phyloP scores from a whole-genome alignment of 2,329 filamentous ascomycete species.

The Botrytis porri region DNA sequence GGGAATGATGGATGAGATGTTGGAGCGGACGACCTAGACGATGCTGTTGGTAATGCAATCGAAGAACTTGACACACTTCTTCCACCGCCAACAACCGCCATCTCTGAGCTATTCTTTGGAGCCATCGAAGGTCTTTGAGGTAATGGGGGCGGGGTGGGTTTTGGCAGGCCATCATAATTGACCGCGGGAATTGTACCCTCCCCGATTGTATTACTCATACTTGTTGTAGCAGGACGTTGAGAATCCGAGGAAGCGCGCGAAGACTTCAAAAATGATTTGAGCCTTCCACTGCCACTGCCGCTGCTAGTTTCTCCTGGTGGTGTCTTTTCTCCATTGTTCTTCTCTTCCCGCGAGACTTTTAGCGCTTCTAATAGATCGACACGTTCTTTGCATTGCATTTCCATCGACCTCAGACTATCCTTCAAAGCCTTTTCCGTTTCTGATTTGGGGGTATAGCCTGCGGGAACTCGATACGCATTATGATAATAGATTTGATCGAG shows the following conservation, averaged over 20 bases:
- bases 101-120: slow-evolving; percentile 51
- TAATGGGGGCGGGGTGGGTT: slow-evolving; percentile 53
- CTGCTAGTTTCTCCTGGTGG: slow-evolving; percentile 75
- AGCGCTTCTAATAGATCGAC: slow-evolving; percentile 85
- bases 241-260: slow-evolving; percentile 15
- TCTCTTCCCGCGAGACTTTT: slow-evolving; percentile 58
- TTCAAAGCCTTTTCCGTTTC: slow-evolving; percentile 82
- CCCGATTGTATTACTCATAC: slow-evolving; percentile 52
- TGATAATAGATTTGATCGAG: slow-evolving; percentile 87
- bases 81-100: slow-evolving; percentile 40
- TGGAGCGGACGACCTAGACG: slow-evolving; percentile 21
- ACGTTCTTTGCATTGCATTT: slow-evolving; percentile 89
- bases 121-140: slow-evolving; percentile 52
- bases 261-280: slow-evolving; percentile 17
- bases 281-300: slow-evolving; percentile 12
- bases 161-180: slow-evolving; percentile 77
- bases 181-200: slow-evolving; percentile 78
- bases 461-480: slow-evolving; percentile 70
- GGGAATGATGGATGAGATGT: slow-evolving; percentile 28
- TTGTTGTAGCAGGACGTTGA: neutral
- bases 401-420: slow-evolving; percentile 77
- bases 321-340: slow-evolving; percentile 69
- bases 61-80: slow-evolving; percentile 24
- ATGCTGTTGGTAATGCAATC: slow-evolving; percentile 22
- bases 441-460: slow-evolving; percentile 66